Conservation (phyloP, 257 asterid genomes). For the Penstemon davidsonii region DNA sequence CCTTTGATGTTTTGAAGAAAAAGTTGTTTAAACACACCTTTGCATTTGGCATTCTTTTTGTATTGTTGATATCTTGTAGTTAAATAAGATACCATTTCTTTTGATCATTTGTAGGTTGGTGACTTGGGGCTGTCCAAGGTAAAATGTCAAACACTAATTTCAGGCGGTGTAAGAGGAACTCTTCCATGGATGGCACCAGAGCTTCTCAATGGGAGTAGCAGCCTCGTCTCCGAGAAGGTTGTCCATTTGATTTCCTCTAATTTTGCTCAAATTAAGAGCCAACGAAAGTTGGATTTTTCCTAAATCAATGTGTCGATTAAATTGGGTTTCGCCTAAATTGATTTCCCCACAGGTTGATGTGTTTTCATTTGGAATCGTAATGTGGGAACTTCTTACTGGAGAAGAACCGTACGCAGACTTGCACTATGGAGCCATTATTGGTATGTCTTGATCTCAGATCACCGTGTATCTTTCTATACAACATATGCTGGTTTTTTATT, state of each 20-base stretch:
- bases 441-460: conserved; percentile 36
- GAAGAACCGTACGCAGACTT: conserved; percentile 93
- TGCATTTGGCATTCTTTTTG: not conserved
- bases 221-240: conserved; percentile 98
- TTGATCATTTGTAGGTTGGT: conserved; percentile 64
- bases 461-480: not conserved
- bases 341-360: conserved; percentile 72
- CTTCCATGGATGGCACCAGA: conserved; percentile 99
- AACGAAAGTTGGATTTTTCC: no score
- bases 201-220: conserved; percentile 96
- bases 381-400: conserved; percentile 99
- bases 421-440: conserved; percentile 96
- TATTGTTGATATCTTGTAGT: not conserved
- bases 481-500: not conserved
- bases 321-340: not conserved
- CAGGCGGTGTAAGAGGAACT: conserved; percentile 99
- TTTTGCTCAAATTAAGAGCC: not conserved
- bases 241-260: not conserved
- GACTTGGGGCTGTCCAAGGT: conserved; percentile 98
- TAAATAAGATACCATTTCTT: not conserved
- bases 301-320: no score
- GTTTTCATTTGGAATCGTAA: conserved; percentile 88
- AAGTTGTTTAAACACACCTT: not conserved
- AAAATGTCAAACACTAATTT: conserved; percentile 89
- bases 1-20: not conserved